Conservation (phyloP, 768 basidiomycete genomes). For the Suillus variegatus region DNA sequence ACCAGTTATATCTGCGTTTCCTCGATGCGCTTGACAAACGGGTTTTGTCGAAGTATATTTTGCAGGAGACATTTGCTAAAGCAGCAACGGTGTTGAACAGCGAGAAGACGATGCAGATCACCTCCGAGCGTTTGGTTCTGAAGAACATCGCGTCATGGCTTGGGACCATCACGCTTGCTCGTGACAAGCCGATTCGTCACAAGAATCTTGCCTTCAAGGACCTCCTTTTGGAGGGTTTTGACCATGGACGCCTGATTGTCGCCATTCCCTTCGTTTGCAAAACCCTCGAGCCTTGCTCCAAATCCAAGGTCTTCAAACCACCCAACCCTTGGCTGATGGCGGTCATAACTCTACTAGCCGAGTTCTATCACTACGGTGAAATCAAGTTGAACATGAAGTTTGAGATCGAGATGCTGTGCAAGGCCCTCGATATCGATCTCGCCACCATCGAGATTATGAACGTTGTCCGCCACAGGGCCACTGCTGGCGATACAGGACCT, state of each 20-base stretch:
- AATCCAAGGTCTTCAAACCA: slow-evolving; percentile 90
- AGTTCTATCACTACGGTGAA: slow-evolving; percentile 97
- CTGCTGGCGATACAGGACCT: slow-evolving; percentile 59
- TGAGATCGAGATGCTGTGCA: slow-evolving; percentile 97
- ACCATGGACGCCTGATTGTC: slow-evolving; percentile 85
- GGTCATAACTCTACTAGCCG: slow-evolving; percentile 85
- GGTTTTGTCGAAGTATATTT: slow-evolving; percentile 67
- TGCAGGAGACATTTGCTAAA: slow-evolving; percentile 94
- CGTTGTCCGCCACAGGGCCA: slow-evolving; percentile 76
- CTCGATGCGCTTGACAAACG: slow-evolving; percentile 79
- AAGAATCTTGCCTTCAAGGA: slow-evolving; percentile 97
- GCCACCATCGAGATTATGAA: slow-evolving; percentile 82
- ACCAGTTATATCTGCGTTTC: slow-evolving; percentile 91
- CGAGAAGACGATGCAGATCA: slow-evolving; percentile 84
- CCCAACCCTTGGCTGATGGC: slow-evolving; percentile 99
- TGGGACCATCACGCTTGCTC: slow-evolving; percentile 89
- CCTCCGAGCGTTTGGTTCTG: slow-evolving; percentile 80
- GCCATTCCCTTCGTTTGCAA: slow-evolving; percentile 99
- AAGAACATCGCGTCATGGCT: slow-evolving; percentile 98
- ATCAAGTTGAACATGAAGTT: slow-evolving; percentile 97
- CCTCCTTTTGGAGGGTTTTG: slow-evolving; percentile 93
- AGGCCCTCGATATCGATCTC: slow-evolving; percentile 84
- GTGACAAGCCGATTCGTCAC: slow-evolving; percentile 90
- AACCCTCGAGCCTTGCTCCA: slow-evolving; percentile 85
- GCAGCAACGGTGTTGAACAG: slow-evolving; percentile 86